Evolutionary conservation across 2,329 filamentous ascomycete species (phyloP).

Genomic region (Xylaria sp.): DNA sequence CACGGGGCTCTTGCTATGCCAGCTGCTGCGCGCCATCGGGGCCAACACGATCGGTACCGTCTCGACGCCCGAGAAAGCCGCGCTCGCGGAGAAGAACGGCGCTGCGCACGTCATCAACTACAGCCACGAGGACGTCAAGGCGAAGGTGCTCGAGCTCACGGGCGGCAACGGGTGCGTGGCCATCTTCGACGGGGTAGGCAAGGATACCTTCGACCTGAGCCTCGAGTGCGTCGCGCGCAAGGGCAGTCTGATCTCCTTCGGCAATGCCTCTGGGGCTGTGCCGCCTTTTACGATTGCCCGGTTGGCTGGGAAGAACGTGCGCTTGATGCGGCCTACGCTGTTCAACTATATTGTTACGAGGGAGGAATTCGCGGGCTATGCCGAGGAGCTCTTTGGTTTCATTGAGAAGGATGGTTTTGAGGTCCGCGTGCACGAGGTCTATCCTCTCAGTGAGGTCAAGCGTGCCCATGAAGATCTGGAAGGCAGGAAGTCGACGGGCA

Average conservation of each 20-base stretch:
- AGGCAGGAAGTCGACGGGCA: conserved; percentile 84
- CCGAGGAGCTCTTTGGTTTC: conserved; percentile 77
- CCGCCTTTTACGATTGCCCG: conserved; percentile 69
- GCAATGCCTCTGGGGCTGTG: conserved; percentile 82
- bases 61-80: conserved; percentile 76
- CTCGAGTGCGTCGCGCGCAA: conserved; percentile 80
- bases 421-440: conserved; percentile 79
- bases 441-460: conserved; percentile 77
- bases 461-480: conserved; percentile 83
- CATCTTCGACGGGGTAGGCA: conserved; percentile 88
- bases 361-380: conserved; percentile 77
- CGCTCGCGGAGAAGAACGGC: conserved; percentile 74
- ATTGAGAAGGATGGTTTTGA: conserved; percentile 76
- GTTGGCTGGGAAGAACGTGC: conserved; percentile 79
- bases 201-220: conserved; percentile 83
- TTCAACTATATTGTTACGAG: conserved; percentile 75
- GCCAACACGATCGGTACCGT: conserved; percentile 85
- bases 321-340: conserved; percentile 78
- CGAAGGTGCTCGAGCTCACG: conserved; percentile 75
- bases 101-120: conserved; percentile 81
- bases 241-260: conserved; percentile 81
- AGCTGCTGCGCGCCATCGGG: conserved; percentile 77
- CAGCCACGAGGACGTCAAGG: conserved; percentile 65
- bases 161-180: conserved; percentile 77
- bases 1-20: conserved; percentile 78